phyloP scores from a whole-genome alignment of 306 rosid genomes.

The Cucurbita pepo region DNA sequence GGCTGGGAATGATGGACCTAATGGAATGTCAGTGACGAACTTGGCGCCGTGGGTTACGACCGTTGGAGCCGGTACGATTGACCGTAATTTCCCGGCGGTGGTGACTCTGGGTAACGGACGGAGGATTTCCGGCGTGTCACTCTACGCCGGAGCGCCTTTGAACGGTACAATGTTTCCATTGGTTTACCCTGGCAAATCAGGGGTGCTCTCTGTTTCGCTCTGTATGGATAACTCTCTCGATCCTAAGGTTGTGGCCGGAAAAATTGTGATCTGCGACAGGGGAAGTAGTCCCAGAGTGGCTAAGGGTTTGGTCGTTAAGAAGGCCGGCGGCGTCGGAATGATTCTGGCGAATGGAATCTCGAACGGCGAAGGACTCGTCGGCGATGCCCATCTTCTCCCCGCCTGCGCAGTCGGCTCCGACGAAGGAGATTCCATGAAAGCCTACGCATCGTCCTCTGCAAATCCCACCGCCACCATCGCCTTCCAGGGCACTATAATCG shows the following conservation, averaged over 20 bases:
- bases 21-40: conserved; percentile 67
- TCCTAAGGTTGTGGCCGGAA: conserved; percentile 43
- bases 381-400: conserved; percentile 74
- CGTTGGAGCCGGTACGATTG: conserved; percentile 85
- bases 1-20: conserved; percentile 77
- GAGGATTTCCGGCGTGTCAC: conserved; percentile 51
- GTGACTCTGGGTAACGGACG: conserved; percentile 45
- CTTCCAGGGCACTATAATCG: conserved; percentile 61
- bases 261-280: conserved; percentile 68
- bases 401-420: conserved; percentile 61
- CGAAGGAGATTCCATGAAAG: conserved; percentile 51
- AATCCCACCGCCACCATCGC: conserved; percentile 58
- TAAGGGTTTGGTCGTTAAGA: conserved; percentile 67
- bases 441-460: conserved; percentile 29
- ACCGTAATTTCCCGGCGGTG: conserved; percentile 64
- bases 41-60: conserved; percentile 77
- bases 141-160: conserved; percentile 51
- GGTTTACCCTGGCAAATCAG: conserved; percentile 68
- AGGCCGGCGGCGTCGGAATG: conserved; percentile 88
- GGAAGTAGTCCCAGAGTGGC: conserved; percentile 77
- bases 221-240: conserved; percentile 80
- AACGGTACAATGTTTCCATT: conserved; percentile 47
- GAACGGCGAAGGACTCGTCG: conserved; percentile 76
- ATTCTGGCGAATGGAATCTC: conserved; percentile 59
- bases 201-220: conserved; percentile 43